Evolutionary conservation across 2,329 filamentous ascomycete genomes (phyloP), one percentile per base, ranked within the genome.

Genomic region (Fusarium sulawesiense): DNA sequence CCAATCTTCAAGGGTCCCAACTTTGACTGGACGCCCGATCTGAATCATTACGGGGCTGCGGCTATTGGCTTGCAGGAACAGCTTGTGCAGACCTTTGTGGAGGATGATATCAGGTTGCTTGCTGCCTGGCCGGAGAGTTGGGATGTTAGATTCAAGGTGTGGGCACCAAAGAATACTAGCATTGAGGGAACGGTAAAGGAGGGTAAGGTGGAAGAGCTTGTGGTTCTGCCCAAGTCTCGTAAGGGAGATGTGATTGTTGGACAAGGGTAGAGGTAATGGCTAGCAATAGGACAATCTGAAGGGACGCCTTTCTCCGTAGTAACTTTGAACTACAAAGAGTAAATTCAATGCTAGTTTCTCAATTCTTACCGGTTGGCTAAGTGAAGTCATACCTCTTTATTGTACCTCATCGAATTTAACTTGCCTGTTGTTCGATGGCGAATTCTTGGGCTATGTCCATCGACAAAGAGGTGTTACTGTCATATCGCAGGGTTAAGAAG

Each of bases 1-100:
- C 56, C 59, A 3, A 27, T 41, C 1, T 64, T 64, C 14, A 64
- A 64, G 12, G 48, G 60, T 0, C 60, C 60, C 4, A 34, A 63
- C 12, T 63, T 63, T 3, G 48, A 56, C 7, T 63, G 48, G 60
- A 48, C 58, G 4, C 60, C 58, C 3, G 58, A 63, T 27, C 7
- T 63, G 0, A 56, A 63, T 2, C 48, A 63, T 5, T 63, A 63
- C 3, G 58, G 60, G 0, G 45, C 58, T 56, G 60, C 60, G 1
- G 47, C 60, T 16, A 63, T 63, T 4, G 48, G 60, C 8, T 16
- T 63, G 7, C 58, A 63, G n/a, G 60, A 63, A 13, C 48, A 63
- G 27, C 60, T 63, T 2, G 40, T 63, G 10, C 58, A 63, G 32
- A 63, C 58, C 3, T 63, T 48, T 44, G 58, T 37, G 13, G 41